Evolutionary conservation across 1,284 basidiomycete species (phyloP).

Genomic region (Blastosporella zonata): DNA sequence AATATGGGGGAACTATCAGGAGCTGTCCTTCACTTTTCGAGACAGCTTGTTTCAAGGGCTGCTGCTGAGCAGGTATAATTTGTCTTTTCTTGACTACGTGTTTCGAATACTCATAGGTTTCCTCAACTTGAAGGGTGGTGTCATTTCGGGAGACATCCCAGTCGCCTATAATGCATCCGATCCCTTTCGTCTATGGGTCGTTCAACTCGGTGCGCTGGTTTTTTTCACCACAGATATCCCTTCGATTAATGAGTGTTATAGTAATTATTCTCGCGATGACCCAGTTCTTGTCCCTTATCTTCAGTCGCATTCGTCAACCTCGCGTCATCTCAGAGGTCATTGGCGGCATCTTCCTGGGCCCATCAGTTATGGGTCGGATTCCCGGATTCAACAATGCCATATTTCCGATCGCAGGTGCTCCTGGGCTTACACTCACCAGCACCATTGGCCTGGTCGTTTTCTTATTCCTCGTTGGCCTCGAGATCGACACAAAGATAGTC

Average conservation of each 20-base stretch:
- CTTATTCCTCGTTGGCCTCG: conserved; percentile 89
- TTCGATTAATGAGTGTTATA: conserved; percentile 22
- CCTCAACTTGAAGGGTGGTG: conserved; percentile 51
- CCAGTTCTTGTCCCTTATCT: conserved; percentile 63
- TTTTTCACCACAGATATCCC: background rate
- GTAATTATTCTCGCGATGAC: conserved; percentile 76
- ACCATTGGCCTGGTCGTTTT: conserved; percentile 90
- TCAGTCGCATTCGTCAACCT: conserved; percentile 75
- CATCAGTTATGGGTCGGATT: conserved; percentile 75
- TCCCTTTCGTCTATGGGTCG: conserved; percentile 82
- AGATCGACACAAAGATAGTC: conserved; percentile 78
- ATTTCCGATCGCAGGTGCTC: conserved; percentile 70
- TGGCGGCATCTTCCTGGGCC: conserved; percentile 77
- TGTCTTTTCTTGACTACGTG: background rate
- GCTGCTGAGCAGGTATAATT: conserved; percentile 46
- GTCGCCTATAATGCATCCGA: conserved; percentile 54
- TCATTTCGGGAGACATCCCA: conserved; percentile 70
- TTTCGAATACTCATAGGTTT: background rate
- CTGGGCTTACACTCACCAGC: conserved; percentile 77
- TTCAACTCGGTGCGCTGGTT: conserved; percentile 60
- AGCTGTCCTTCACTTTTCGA: conserved; percentile 31
- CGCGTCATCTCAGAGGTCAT: conserved; percentile 88
- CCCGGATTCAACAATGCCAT: conserved; percentile 68
- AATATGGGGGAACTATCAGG: conserved; percentile 44
- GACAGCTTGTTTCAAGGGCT: conserved; percentile 34